phyloP scores from a whole-genome alignment of 2,329 filamentous ascomycete genomes.

The Diaporthe longicolla region DNA sequence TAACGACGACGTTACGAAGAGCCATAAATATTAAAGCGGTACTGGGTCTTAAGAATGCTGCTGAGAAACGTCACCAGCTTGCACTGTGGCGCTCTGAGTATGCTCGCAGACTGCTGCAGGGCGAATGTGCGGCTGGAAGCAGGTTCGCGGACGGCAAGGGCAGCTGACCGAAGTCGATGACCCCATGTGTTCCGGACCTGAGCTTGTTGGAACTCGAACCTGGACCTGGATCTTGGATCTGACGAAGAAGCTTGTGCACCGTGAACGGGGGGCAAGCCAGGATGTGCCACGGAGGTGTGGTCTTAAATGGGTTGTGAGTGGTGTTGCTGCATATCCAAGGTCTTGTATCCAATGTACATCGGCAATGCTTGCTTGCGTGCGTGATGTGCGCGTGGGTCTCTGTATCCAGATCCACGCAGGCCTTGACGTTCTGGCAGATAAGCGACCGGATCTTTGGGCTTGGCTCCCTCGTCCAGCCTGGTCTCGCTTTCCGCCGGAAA shows the following conservation, averaged over 20 bases:
- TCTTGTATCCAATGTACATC: conserved; percentile 12
- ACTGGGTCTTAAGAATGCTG: not conserved
- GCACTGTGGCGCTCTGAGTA: not conserved
- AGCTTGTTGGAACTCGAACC: not conserved
- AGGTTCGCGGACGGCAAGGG: conserved; percentile 1
- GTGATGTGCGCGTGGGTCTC: conserved; percentile 30
- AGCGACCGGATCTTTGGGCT: not conserved
- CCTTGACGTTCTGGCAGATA: conserved; percentile 16
- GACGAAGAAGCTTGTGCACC: conserved; percentile 14
- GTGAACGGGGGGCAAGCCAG: not conserved
- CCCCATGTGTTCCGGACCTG: conserved; percentile 17
- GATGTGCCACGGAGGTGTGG: conserved; percentile 30
- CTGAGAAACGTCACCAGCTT: conserved; percentile 1
- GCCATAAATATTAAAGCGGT: not conserved
- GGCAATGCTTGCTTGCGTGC: conserved; percentile 15
- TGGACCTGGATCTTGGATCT: conserved; percentile 4
- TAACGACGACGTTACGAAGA: not conserved
- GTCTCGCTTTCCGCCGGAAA: not conserved
- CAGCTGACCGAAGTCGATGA: conserved; percentile 25
- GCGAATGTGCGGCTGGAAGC: conserved; percentile 13
- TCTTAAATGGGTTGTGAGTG: conserved; percentile 27
- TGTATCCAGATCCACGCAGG: not conserved
- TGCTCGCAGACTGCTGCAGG: conserved; percentile 20
- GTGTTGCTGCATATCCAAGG: conserved; percentile 22
- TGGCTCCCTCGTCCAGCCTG: not conserved